A percentile compares a stretch with the other conserved stretches of the same genome.
These are phyloP conservation scores for Fistulinella prunicolor DNA, from an alignment of 768 basidiomycete genomes.

Conservation along the genomic window DNA sequence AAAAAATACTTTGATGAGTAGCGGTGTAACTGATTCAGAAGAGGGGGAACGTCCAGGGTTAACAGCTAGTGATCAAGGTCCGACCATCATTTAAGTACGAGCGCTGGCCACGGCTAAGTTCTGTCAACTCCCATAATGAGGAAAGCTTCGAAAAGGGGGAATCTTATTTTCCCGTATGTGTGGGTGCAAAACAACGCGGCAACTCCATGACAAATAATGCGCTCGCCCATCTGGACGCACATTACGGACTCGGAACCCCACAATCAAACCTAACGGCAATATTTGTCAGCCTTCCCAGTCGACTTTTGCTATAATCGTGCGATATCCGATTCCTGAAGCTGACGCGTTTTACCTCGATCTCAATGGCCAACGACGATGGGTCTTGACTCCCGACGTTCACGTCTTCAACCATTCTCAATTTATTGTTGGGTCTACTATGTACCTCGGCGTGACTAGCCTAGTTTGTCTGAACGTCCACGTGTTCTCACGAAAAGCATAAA, in stretches of 20 bases:
- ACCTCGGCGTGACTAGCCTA: background rate
- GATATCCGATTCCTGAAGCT: too few relatives aligned
- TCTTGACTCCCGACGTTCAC: too few relatives aligned
- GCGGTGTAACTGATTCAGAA: background rate
- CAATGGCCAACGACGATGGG: too few relatives aligned
- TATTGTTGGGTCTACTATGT: background rate
- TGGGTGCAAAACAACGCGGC: background rate
- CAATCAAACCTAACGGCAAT: background rate
- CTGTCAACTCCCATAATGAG: conserved; percentile 20
- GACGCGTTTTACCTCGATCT: too few relatives aligned
- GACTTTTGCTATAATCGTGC: background rate
- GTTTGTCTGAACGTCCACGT: background rate
- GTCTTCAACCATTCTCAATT: too few relatives aligned
- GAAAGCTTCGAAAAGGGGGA: conserved; percentile 8
- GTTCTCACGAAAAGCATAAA: background rate
- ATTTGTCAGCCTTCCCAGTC: background rate
- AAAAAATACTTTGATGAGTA: background rate
- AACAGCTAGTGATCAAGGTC: background rate
- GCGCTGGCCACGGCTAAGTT: conserved; percentile 13
- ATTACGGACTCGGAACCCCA: background rate
- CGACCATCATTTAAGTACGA: conserved; percentile 14
- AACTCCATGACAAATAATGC: background rate
- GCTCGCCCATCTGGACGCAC: background rate
- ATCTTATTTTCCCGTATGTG: conserved; percentile 5
- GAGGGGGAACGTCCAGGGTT: background rate